Evolutionary conservation across 192 early-diverging fungal genomes (phyloP).

Genomic region (Thoreauomyces humboldtii): DNA sequence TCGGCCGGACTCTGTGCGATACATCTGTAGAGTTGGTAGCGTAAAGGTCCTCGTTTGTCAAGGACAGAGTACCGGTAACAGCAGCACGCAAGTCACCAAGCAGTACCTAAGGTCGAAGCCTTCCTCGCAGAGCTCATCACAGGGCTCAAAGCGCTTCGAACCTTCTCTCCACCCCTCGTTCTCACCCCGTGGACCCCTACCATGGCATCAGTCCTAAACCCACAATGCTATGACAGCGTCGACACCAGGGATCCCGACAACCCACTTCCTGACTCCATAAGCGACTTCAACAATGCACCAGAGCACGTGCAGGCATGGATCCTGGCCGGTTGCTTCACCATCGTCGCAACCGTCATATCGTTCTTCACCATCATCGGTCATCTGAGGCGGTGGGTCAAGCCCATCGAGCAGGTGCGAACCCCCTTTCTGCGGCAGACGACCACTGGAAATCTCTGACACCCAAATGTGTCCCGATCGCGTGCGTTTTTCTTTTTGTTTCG

Average conservation of each 20-base stretch:
- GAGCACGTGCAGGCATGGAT: conserved; percentile 21
- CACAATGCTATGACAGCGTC: not conserved
- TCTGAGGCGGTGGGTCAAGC: conserved; percentile 24
- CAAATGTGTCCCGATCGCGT: not conserved
- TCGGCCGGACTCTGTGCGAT: too few relatives aligned
- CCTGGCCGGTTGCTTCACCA: conserved; percentile 10
- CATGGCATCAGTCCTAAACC: not conserved
- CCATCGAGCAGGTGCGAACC: conserved; percentile 20
- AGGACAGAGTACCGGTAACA: too few relatives aligned
- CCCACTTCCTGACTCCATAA: not conserved
- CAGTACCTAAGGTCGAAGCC: too few relatives aligned
- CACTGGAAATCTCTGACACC: not conserved
- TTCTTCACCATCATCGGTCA: conserved; percentile 17
- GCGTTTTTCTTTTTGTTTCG: too few relatives aligned
- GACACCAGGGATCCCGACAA: not conserved
- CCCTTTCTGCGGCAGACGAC: not conserved
- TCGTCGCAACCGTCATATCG: conserved; percentile 9
- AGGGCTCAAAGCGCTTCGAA: too few relatives aligned
- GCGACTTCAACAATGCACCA: not conserved
- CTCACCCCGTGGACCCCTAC: too few relatives aligned
- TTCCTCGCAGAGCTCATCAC: too few relatives aligned
- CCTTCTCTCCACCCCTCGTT: too few relatives aligned
- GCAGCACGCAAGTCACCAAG: too few relatives aligned
- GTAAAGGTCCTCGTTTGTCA: too few relatives aligned
- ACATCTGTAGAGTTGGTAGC: too few relatives aligned